A percentile compares a stretch with the other conserved stretches of the same genome.
Evolutionary conservation across 371 early-diverging fungal species (phyloP).

Genomic region (Phascolomyces articulosus): DNA sequence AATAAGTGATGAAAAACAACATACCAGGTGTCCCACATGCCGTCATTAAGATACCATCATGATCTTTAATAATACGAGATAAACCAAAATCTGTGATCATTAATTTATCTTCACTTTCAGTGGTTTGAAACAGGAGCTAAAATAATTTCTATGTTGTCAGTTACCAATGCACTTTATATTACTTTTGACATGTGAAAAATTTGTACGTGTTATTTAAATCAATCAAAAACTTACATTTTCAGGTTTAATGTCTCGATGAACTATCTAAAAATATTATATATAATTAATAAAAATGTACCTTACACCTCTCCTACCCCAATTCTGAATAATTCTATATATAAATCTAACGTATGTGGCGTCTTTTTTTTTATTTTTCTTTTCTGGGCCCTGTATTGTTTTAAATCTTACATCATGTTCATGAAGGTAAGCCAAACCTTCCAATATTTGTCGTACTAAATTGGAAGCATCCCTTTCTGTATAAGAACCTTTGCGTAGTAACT

Average conservation of each 20-base stretch:
- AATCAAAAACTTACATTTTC: slow-evolving; percentile 60
- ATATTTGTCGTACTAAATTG: slow-evolving; percentile 68
- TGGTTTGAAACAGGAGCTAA: slow-evolving; percentile 61
- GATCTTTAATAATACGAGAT: slow-evolving; percentile 71
- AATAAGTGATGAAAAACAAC: too few relatives aligned
- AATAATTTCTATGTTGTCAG: neutral
- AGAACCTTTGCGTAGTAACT: slow-evolving; percentile 74
- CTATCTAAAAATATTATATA: slow-evolving; percentile 49
- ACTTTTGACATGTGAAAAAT: neutral
- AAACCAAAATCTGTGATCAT: slow-evolving; percentile 86
- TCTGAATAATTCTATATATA: too few relatives aligned
- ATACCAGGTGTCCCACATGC: slow-evolving; percentile 88
- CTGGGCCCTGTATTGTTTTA: too few relatives aligned
- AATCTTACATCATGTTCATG: slow-evolving; percentile 67
- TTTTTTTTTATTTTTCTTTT: too few relatives aligned
- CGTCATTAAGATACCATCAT: slow-evolving; percentile 69
- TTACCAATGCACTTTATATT: too few relatives aligned
- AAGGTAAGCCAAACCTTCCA: slow-evolving; percentile 79
- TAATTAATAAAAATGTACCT: neutral
- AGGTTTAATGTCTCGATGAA: slow-evolving; percentile 87
- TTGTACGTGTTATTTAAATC: neutral
- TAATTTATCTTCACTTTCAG: slow-evolving; percentile 53
- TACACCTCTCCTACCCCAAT: too few relatives aligned
- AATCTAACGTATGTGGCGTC: too few relatives aligned
- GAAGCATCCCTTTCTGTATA: slow-evolving; percentile 83